Evolutionary conservation across 116 monocot species (phyloP).

Genomic region (Phalaenopsis hybrid): DNA sequence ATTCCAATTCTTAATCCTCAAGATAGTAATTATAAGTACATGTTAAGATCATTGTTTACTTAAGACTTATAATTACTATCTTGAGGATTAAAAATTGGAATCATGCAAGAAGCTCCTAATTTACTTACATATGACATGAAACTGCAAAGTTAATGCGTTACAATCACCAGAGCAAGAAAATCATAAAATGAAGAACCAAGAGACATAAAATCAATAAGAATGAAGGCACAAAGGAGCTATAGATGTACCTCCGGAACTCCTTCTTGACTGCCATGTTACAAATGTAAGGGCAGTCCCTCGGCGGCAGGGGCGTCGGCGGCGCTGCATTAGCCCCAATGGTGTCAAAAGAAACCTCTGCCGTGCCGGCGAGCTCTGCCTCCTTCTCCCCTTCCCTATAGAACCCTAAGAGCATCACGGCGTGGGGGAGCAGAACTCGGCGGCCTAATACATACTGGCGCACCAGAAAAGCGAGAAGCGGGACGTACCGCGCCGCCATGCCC

Average conservation of each 20-base stretch:
- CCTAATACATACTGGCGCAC: conserved; percentile 55
- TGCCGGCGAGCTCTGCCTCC: conserved; percentile 41
- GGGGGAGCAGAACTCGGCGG: conserved; percentile 44
- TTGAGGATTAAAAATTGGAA: background rate
- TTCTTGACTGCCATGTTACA: conserved; percentile 81
- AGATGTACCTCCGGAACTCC: conserved; percentile 50
- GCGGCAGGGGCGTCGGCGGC: conserved; percentile 55
- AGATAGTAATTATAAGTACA: background rate
- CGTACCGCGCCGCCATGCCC: conserved; percentile 22
- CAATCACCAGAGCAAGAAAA: background rate
- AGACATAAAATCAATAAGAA: background rate
- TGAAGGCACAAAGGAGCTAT: background rate
- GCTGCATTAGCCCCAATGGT: conserved; percentile 45
- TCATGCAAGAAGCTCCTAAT: background rate
- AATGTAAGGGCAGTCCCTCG: conserved; percentile 66
- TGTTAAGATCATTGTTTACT: background rate
- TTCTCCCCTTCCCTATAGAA: conserved; percentile 24
- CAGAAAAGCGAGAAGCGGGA: conserved; percentile 34
- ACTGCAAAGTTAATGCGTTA: background rate
- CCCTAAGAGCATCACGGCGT: conserved; percentile 55
- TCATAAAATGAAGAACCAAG: background rate
- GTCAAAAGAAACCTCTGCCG: conserved; percentile 69
- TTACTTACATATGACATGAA: background rate
- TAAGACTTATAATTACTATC: background rate
- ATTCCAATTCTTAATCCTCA: background rate